Conservation (phyloP, 2,329 filamentous ascomycete species). For the Venturia aucupariae region DNA sequence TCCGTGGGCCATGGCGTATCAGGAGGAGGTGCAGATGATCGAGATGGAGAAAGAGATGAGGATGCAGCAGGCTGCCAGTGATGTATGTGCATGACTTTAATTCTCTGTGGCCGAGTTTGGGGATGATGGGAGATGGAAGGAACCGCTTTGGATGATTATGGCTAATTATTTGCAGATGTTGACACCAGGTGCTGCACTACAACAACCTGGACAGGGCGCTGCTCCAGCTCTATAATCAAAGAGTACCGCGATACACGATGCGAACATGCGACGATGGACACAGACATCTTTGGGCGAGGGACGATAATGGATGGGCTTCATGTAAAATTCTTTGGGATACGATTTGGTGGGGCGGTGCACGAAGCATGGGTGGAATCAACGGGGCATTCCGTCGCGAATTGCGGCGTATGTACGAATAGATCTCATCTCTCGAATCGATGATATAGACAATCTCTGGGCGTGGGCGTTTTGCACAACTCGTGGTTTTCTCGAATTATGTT, state of each 20-base stretch:
- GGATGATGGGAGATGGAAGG: background rate
- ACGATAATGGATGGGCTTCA: background rate
- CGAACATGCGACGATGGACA: background rate
- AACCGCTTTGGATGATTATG: background rate
- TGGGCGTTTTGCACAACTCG: background rate
- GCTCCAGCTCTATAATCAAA: background rate
- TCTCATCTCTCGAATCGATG: conserved; percentile 13
- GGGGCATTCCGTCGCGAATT: background rate
- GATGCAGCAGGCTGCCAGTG: conserved; percentile 85
- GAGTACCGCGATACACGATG: background rate
- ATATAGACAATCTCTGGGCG: background rate
- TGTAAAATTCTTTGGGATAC: background rate
- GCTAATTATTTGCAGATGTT: conserved; percentile 3
- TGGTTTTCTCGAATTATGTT: background rate
- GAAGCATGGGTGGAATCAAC: background rate
- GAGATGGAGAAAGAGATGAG: conserved; percentile 98
- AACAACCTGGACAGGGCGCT: conserved; percentile 5
- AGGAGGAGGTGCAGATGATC: conserved; percentile 91
- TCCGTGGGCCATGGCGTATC: conserved; percentile 84
- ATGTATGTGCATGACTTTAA: conserved; percentile 47
- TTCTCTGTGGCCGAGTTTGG: background rate
- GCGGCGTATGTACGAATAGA: conserved; percentile 13
- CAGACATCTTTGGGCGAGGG: background rate
- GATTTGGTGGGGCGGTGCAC: background rate
- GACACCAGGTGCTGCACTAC: conserved; percentile 5